Conservation (phyloP, 192 early-diverging fungal species). For the Umbelopsis vinacea region DNA sequence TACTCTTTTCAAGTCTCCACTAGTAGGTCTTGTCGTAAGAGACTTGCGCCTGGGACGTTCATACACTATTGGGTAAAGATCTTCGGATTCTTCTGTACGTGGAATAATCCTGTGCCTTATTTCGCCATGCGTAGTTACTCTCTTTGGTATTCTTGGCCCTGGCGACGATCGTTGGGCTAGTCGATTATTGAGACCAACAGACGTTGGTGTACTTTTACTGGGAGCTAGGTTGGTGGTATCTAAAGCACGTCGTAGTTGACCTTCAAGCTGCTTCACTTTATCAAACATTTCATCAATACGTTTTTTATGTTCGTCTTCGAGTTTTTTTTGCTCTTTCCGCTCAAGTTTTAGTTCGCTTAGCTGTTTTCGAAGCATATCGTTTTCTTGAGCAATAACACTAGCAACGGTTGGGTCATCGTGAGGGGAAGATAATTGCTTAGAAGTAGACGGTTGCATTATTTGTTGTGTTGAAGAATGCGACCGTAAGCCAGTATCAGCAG, state of each 20-base stretch:
- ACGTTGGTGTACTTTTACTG: conserved; percentile 3
- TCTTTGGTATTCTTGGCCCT: not conserved
- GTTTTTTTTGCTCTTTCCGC: conserved; percentile 7
- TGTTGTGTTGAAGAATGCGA: conserved; percentile 4
- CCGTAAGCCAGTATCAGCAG: not conserved
- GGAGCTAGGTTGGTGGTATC: not conserved
- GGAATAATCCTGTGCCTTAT: not conserved
- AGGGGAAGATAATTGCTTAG: not conserved
- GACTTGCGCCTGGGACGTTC: conserved; percentile 6
- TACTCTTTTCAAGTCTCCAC: conserved; percentile 14
- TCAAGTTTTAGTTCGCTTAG: not conserved
- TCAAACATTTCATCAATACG: conserved; percentile 22
- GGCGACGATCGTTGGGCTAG: not conserved
- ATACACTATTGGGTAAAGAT: not conserved
- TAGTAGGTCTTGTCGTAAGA: not conserved
- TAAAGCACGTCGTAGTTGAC: conserved; percentile 2
- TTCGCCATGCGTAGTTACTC: conserved; percentile 4
- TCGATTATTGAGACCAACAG: not conserved
- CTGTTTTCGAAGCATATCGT: conserved; percentile 1
- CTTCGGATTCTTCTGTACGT: not conserved
- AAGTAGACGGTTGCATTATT: not conserved
- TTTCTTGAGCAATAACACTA: conserved; percentile 8
- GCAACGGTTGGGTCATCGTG: not conserved
- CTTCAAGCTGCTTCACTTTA: conserved; percentile 16
- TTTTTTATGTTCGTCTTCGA: conserved; percentile 16